Conservation (phyloP, 371 early-diverging fungal genomes). For the Mortierella sp. region DNA sequence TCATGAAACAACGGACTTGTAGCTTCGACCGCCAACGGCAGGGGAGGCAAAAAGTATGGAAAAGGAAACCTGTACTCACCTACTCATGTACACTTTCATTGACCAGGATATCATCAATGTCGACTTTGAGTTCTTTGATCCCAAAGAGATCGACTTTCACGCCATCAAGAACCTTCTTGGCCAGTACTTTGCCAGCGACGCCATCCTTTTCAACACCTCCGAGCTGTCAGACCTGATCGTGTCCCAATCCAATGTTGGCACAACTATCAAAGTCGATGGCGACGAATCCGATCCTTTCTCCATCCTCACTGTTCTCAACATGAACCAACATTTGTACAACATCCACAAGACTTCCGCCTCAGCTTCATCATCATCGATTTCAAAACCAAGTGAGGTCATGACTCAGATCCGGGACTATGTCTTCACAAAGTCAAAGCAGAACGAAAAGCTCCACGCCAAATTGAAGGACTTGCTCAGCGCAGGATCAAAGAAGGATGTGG, state of each 20-base stretch:
- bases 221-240: slow-evolving; percentile 90
- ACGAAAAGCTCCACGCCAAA: slow-evolving; percentile 55
- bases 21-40: too few relatives aligned
- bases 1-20: too few relatives aligned
- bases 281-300: slow-evolving; percentile 91
- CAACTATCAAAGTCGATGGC: slow-evolving; percentile 90
- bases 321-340: slow-evolving; percentile 64
- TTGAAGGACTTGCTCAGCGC: slow-evolving; percentile 62
- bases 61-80: too few relatives aligned
- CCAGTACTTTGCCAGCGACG: slow-evolving; percentile 84
- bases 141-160: slow-evolving; percentile 90
- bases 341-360: slow-evolving; percentile 15
- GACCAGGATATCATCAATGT: slow-evolving; percentile 86
- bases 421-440: slow-evolving; percentile 70
- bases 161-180: slow-evolving; percentile 87
- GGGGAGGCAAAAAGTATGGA: too few relatives aligned
- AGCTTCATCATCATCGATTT: slow-evolving; percentile 18
- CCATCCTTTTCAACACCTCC: slow-evolving; percentile 75
- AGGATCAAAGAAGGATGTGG: slow-evolving; percentile 60
- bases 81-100: too few relatives aligned
- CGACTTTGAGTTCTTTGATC: slow-evolving; percentile 96
- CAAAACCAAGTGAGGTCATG: slow-evolving; percentile 65
- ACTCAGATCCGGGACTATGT: slow-evolving; percentile 69
- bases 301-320: slow-evolving; percentile 81
- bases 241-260: slow-evolving; percentile 83